These are phyloP conservation scores for Diplogelasinospora grovesii DNA, from an alignment of 495 filamentous ascomycete genomes.

Conservation along the genomic window DNA sequence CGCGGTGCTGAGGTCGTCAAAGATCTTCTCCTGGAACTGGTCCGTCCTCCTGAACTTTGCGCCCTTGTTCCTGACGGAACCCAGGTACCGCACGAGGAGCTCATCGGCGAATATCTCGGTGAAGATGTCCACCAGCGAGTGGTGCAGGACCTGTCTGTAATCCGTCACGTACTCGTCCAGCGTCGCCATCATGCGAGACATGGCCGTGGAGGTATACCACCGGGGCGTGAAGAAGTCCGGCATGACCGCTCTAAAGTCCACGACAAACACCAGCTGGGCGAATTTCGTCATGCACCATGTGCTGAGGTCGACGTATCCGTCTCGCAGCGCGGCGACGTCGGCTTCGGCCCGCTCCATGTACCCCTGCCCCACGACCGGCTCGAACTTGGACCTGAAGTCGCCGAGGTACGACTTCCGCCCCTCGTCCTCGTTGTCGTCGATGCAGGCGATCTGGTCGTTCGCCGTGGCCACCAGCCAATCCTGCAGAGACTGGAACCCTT, in stretches of 20 bases:
- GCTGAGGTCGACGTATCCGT: constrained; percentile 89
- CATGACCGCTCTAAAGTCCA: constrained; percentile 77
- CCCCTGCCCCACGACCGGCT: constrained; percentile 66
- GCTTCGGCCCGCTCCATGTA: constrained; percentile 67
- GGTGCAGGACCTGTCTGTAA: constrained; percentile 72
- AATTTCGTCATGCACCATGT: constrained; percentile 86
- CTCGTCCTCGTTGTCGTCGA: constrained; percentile 76
- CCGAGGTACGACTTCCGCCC: constrained; percentile 69
- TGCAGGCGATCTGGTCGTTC: constrained; percentile 97
- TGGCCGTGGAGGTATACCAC: constrained; percentile 78
- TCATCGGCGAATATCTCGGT: constrained; percentile 89
- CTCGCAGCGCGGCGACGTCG: constrained; percentile 67
- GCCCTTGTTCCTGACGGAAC: constrained; percentile 76
- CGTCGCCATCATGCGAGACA: constrained; percentile 85
- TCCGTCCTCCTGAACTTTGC: constrained; percentile 82
- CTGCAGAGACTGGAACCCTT: constrained; percentile 74
- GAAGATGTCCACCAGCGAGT: constrained; percentile 77
- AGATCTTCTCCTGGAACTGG: constrained; percentile 81
- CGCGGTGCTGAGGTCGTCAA: constrained; percentile 77
- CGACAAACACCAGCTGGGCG: constrained; percentile 71
- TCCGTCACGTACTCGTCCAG: constrained; percentile 91
- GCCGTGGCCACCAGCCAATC: constrained; percentile 96
- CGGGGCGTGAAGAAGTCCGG: constrained; percentile 82
- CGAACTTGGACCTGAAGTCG: constrained; percentile 72
- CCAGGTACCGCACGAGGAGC: constrained; percentile 81